These are phyloP conservation scores for Penicillium goetzii DNA, from an alignment of 495 filamentous ascomycete species.

Conservation along the genomic window DNA sequence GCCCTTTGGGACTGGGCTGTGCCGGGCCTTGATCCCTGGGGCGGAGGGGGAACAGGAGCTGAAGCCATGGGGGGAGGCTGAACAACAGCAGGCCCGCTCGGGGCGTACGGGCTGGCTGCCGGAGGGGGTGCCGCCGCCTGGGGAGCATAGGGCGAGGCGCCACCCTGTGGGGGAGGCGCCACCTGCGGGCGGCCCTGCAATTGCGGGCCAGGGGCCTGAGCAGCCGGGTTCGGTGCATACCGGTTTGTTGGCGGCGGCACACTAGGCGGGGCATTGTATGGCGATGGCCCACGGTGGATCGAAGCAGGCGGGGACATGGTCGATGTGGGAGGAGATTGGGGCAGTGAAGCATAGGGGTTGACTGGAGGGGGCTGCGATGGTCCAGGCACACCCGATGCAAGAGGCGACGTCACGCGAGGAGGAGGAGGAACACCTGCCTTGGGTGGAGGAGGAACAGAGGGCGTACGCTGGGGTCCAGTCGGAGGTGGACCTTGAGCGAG, in stretches of 20 bases:
- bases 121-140: constrained; percentile 43
- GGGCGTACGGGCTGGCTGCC: constrained; percentile 51
- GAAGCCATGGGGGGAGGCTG: constrained; percentile 49
- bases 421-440: constrained; percentile 55
- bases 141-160: constrained; percentile 65
- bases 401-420: constrained; percentile 60
- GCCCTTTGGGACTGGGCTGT: constrained; percentile 55
- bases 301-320: constrained; percentile 53
- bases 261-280: constrained; percentile 83
- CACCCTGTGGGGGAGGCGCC: constrained; percentile 56
- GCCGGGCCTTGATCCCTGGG: constrained; percentile 54
- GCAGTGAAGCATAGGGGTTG: constrained; percentile 70
- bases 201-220: constrained; percentile 52
- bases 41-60: constrained; percentile 47
- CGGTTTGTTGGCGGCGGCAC: constrained; percentile 75
- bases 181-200: constrained; percentile 45
- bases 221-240: constrained; percentile 80
- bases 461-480: constrained; percentile 47
- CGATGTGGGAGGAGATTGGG: constrained; percentile 40
- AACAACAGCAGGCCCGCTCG: constrained; percentile 42
- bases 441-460: constrained; percentile 59
- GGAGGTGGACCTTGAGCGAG: constrained; percentile 49
- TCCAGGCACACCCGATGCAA: constrained; percentile 48
- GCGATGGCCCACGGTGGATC: constrained; percentile 77
- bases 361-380: constrained; percentile 61